Percentiles rank a stretch among this genome's conserved stretches.
Conservation (phyloP, 1,284 basidiomycete species). For the Sanguinoderma infundibulare region DNA sequence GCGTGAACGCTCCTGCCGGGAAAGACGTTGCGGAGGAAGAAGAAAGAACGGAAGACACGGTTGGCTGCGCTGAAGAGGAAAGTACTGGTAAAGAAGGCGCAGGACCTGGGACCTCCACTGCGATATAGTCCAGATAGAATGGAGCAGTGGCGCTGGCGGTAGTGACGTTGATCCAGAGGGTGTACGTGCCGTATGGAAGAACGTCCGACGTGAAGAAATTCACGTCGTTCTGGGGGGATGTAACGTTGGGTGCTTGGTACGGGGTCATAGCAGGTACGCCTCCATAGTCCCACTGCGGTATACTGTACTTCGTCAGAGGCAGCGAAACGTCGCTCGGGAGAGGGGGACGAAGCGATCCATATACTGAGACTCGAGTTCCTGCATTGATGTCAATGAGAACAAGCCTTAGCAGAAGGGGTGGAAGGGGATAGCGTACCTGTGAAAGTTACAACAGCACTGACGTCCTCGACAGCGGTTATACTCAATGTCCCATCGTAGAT, state of each 20-base stretch:
- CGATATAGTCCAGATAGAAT: slow-evolving; percentile 17
- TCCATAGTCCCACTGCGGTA: slow-evolving; percentile 8
- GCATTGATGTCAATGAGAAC: background rate
- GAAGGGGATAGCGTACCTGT: background rate
- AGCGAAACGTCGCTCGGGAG: background rate
- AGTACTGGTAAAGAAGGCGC: background rate
- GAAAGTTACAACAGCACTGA: slow-evolving; percentile 1
- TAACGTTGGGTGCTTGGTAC: slow-evolving; percentile 9
- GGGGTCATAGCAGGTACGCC: slow-evolving; percentile 2
- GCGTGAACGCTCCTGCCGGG: background rate
- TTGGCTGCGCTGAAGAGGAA: background rate
- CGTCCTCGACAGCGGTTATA: background rate
- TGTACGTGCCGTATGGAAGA: slow-evolving; percentile 4
- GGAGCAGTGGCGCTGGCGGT: slow-evolving; percentile 2
- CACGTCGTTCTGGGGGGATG: slow-evolving; percentile 4
- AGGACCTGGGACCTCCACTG: slow-evolving; percentile 8
- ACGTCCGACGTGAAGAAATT: slow-evolving; percentile 9
- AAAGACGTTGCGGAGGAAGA: background rate
- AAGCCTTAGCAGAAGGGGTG: background rate
- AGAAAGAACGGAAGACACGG: background rate
- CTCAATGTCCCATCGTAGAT: background rate
- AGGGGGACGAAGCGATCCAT: background rate
- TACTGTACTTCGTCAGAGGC: slow-evolving; percentile 5
- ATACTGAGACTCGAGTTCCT: background rate
- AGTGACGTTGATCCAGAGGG: slow-evolving; percentile 16